Evolutionary conservation across 352 stramenopile species (phyloP), one percentile per base, ranked within the genome.

Genomic region (Pythium coloratum): DNA sequence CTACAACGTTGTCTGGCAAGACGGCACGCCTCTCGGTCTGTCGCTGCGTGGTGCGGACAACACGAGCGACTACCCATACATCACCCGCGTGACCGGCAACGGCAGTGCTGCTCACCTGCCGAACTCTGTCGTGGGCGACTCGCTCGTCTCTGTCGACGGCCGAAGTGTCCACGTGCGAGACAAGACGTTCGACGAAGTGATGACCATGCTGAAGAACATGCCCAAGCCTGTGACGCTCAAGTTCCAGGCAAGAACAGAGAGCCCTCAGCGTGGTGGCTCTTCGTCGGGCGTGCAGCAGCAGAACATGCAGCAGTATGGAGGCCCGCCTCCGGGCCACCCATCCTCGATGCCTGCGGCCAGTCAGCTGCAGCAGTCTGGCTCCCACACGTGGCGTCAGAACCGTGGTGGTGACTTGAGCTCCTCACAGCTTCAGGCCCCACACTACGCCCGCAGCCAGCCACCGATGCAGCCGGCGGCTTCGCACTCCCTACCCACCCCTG

Each of bases 101-200:
- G 87, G 87, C 59, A 92, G 85, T 66, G 84, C 87, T 24, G 87
- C 87, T 2, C 85, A 95, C 67, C 72, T 95, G 56, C 87, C 87
- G 6, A 80, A 84, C 59, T 82, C 84, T 38, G 86, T 91, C 47
- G 66, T 91, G 50, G 89, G 90, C 44, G 87, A 95, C 67, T 80
- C 74, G 26, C 69, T 95, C 28, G 86, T 93, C 9, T 92, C 84
- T 16, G 80, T 95, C 32, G 84, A 94, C 42, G 85, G 85, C n/a
- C 82, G 82, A 14, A 94, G 85, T 40, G 85, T 93, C 30, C 87
- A 95, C 54, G 67, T 80, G 61, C 85, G 82, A 13, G 82, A 94
- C 74, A 92, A 89, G 73, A 81, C 84, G 6, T 96, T 96, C 57
- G 87, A 96, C 53, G 88, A 94, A 71, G 85, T 94, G 28, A 96